Base-by-base conservation (phyloP, 108 stramenopile species). In the Stephanodiscus minutulus region DNA sequence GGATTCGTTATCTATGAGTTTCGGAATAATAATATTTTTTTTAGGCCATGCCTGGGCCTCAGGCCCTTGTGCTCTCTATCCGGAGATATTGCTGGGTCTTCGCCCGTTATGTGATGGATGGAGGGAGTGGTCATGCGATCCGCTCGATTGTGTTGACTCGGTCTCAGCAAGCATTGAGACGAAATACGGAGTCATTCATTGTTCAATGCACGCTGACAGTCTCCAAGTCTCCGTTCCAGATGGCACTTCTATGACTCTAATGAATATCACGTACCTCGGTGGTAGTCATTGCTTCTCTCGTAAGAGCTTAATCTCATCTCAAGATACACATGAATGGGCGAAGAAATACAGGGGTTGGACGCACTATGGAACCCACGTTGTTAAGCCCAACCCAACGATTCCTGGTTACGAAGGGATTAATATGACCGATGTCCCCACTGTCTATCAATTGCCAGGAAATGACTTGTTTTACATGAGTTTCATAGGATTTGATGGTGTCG, bases 361-460 rank as follows among this genome's bases (percentile, higher is more conserved):
- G 44, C 63, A 81, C 54, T 47, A 69, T 53, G 43, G 62, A n/a
- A 33, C 37, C 11, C 80, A 74, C 35, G 52, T 81, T 29, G 76
- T 81, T 53, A 64, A 75, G 0, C 43, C 62, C 9, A 63, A 72
- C 39, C 70, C 64, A 5, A 53, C 28, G 4, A 76, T 76, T 50
- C 56, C 56, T 52, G 70, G 70, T 1, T 72, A 60, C 12, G 70
- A 72, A 29, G 75, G 56, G 5, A 64, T 77, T 36, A 47, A 53
- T 53, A 81, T 81, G 75, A 81, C 75, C 7, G 80, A 81, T 66
- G 80, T 81, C 2, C 80, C 80, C 8, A 81, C 80, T 7, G 49
- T 81, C 27, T 81, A 58, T 37, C 76, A 81, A 39, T 20, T 76
- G 33, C 80, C 75, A 22, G 75, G 62, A 50, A 50, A 81, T 33